These are phyloP conservation scores for Stachybotrys chlorohalonatus DNA, from an alignment of 2,329 filamentous ascomycete genomes.

Conservation along the genomic window DNA sequence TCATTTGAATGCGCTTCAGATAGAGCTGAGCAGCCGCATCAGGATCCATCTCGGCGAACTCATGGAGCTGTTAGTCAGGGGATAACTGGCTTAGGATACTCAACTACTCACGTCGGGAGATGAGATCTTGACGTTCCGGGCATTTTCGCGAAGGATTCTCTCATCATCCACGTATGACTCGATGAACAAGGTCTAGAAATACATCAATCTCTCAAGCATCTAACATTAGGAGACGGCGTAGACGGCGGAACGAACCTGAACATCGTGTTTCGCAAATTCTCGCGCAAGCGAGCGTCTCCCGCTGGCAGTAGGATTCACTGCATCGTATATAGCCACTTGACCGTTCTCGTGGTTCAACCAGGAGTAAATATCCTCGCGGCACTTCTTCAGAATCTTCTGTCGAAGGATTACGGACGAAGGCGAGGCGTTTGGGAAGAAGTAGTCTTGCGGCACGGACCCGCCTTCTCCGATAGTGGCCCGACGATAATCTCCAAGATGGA, in stretches of 20 bases:
- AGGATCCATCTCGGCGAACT: conserved; percentile 86
- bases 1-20: conserved; percentile 76
- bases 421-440: conserved; percentile 94
- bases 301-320: conserved; percentile 82
- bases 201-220: not conserved
- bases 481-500: conserved; percentile 94
- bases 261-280: conserved; percentile 95
- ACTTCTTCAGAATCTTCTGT: conserved; percentile 96
- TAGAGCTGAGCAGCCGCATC: conserved; percentile 91
- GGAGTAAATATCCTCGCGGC: conserved; percentile 90
- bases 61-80: conserved; percentile 2
- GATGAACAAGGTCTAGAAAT: conserved; percentile 75
- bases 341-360: conserved; percentile 97
- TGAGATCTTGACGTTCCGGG: conserved; percentile 93
- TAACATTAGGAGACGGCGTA: not conserved
- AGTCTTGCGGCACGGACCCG: conserved; percentile 85
- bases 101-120: conserved; percentile 69
- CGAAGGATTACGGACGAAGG: conserved; percentile 85
- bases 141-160: conserved; percentile 90
- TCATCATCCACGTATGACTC: conserved; percentile 94
- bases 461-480: conserved; percentile 80
- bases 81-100: not conserved
- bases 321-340: conserved; percentile 97
- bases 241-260: conserved; percentile 49
- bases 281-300: conserved; percentile 80